A percentile compares a stretch with the other conserved stretches of the same genome.
Evolutionary conservation across 1,284 basidiomycete species (phyloP).

Genomic region (Gymnopus androsaceus): DNA sequence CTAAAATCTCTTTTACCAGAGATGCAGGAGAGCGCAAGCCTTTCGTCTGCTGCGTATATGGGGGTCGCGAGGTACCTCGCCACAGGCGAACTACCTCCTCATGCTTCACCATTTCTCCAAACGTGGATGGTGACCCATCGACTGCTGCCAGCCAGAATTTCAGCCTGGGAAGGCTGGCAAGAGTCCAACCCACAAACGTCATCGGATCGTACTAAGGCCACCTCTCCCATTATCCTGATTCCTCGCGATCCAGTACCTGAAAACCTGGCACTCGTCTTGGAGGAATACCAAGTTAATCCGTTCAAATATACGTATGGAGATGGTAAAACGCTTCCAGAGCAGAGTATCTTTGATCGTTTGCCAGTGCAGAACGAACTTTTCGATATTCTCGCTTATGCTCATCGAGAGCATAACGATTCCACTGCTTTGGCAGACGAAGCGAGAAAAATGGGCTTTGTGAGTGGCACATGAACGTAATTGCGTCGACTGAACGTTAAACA

Average conservation of each 20-base stretch:
- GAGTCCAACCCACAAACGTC: too few relatives aligned
- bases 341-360: conserved; percentile 52
- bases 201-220: too few relatives aligned
- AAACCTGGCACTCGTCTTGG: conserved; percentile 5
- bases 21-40: conserved; percentile 60
- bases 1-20: conserved; percentile 53
- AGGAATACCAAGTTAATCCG: conserved; percentile 13
- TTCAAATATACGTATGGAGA: conserved; percentile 8
- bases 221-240: conserved; percentile 43
- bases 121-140: conserved; percentile 63
- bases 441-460: conserved; percentile 59
- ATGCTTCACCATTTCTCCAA: conserved; percentile 48
- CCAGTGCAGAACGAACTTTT: conserved; percentile 69
- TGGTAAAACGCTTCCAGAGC: conserved; percentile 22
- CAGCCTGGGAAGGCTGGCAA: too few relatives aligned
- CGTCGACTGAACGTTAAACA: conserved; percentile 1
- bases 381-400: conserved; percentile 66
- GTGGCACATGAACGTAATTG: conserved; percentile 28
- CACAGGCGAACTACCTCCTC: conserved; percentile 38
- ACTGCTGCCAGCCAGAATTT: conserved; percentile 55
- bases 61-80: conserved; percentile 50
- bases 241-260: conserved; percentile 38
- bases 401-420: conserved; percentile 57
- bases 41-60: conserved; percentile 55
- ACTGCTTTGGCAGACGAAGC: conserved; percentile 57